Percentiles rank a stretch among this genome's conserved stretches.
phyloP scores from a whole-genome alignment of 2,329 filamentous ascomycete species.

The Eutypella sp. region DNA sequence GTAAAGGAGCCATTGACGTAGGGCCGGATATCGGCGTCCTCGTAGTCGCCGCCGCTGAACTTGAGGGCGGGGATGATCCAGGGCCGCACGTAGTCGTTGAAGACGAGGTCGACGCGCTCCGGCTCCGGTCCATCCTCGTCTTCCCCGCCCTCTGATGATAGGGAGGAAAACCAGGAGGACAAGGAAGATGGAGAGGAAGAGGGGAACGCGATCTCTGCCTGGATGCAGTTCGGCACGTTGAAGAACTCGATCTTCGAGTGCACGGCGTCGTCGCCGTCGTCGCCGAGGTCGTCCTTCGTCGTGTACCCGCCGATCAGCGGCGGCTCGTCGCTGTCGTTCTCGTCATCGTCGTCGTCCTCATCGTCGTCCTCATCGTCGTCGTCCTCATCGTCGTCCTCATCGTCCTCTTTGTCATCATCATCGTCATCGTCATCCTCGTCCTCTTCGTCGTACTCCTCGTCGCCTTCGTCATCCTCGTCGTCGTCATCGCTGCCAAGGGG shows the following conservation, averaged over 20 bases:
- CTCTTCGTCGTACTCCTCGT: constrained; percentile 6
- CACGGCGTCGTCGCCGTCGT: constrained; percentile 84
- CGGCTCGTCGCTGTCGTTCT: constrained; percentile 17
- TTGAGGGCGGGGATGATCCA: constrained; percentile 74
- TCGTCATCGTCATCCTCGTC: constrained; percentile 3
- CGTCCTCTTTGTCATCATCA: not conserved
- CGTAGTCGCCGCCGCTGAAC: constrained; percentile 49
- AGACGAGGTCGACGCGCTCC: constrained; percentile 78
- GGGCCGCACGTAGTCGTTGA: constrained; percentile 83
- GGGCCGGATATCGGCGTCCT: constrained; percentile 38
- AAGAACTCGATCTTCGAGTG: constrained; percentile 73
- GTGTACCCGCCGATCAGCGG: constrained; percentile 64
- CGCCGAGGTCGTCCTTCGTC: constrained; percentile 76
- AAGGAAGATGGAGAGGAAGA: too few species aligned
- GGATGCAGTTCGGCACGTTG: constrained; percentile 76
- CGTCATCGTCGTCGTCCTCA: not conserved
- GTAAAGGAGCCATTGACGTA: constrained; percentile 54
- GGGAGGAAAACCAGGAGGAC: too few species aligned
- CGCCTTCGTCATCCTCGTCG: constrained; percentile 6
- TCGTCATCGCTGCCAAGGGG: constrained; percentile 8
- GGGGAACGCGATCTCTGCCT: constrained; percentile 62
- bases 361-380: constrained; percentile 5
- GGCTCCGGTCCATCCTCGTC: constrained; percentile 46
- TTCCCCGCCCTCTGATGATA: constrained; percentile 10
- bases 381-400: constrained; percentile 4